A percentile compares a stretch with the other conserved stretches of the same genome.
Conservation (phyloP, 805 yeast species). For the Teunomyces stri region DNA sequence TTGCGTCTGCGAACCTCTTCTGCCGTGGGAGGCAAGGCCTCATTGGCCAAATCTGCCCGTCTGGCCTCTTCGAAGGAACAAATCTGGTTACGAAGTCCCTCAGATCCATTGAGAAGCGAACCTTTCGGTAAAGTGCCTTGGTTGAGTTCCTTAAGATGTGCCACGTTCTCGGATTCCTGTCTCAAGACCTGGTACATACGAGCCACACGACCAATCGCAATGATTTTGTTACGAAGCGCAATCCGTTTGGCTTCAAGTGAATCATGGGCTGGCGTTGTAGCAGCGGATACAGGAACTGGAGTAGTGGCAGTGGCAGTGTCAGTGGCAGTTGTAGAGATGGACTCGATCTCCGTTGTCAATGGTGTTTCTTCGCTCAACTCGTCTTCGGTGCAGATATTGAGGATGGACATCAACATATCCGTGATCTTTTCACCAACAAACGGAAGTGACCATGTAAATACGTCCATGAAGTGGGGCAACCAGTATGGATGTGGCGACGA, state of each 20-base stretch:
- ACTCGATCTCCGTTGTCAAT: conserved; percentile 33
- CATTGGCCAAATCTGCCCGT: conserved; percentile 76
- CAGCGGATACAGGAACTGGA: conserved; percentile 5
- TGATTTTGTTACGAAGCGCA: conserved; percentile 78
- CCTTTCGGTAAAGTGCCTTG: conserved; percentile 87
- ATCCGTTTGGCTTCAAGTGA: conserved; percentile 36
- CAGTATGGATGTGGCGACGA: conserved; percentile 93
- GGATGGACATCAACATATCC: conserved; percentile 84
- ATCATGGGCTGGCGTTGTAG: conserved; percentile 12
- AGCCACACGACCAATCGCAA: conserved; percentile 95
- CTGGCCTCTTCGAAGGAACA: conserved; percentile 80
- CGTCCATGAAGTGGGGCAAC: conserved; percentile 96
- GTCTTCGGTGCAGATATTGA: conserved; percentile 93
- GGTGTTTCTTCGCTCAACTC: conserved; percentile 79
- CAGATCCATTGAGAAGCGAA: conserved; percentile 76
- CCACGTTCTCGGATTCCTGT: conserved; percentile 83
- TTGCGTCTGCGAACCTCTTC: conserved; percentile 52
- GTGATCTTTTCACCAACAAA: conserved; percentile 96
- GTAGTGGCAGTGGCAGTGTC: conserved; percentile 23
- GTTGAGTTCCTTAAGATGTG: conserved; percentile 67
- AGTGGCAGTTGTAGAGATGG: conserved; percentile 15
- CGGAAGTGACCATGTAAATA: conserved; percentile 95
- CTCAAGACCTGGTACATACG: conserved; percentile 87
- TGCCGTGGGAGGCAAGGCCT: conserved; percentile 79
- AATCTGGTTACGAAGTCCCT: conserved; percentile 70